Percentiles rank a stretch among this genome's conserved stretches.
Evolutionary conservation across 495 filamentous ascomycete species (phyloP).

Genomic region (Bathelium albidoporum): DNA sequence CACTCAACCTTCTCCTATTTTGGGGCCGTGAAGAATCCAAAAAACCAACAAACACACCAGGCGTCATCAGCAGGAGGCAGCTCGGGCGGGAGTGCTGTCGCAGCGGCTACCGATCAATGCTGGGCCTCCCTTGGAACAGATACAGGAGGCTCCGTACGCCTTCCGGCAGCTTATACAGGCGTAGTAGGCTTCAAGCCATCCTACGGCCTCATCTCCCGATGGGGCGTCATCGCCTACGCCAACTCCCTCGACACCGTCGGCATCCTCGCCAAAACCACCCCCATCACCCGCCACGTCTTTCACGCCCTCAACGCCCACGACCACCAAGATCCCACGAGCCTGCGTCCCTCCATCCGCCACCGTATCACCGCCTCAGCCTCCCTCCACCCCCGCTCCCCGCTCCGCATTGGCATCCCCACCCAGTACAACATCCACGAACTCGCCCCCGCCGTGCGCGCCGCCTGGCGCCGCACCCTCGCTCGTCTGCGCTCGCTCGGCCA

Average conservation of each 20-base stretch:
- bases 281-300: slow-evolving; percentile 45
- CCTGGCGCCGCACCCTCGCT: slow-evolving; percentile 55
- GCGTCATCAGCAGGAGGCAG: slow-evolving; percentile 68
- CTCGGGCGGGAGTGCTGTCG: slow-evolving; percentile 87
- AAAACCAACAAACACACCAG: slow-evolving; percentile 19
- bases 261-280: slow-evolving; percentile 49
- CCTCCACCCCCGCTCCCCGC: not conserved
- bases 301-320: slow-evolving; percentile 53
- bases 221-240: slow-evolving; percentile 89
- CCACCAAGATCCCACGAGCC: slow-evolving; percentile 63
- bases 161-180: slow-evolving; percentile 86
- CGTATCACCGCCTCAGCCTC: slow-evolving; percentile 31
- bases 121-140: slow-evolving; percentile 85
- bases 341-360: slow-evolving; percentile 42
- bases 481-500: slow-evolving; percentile 53
- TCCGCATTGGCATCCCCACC: slow-evolving; percentile 60
- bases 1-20: slow-evolving; percentile 68
- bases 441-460: slow-evolving; percentile 50
- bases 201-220: slow-evolving; percentile 72
- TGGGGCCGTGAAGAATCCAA: slow-evolving; percentile 50
- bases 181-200: slow-evolving; percentile 88
- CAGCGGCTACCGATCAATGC: slow-evolving; percentile 61
- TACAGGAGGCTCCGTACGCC: slow-evolving; percentile 83
- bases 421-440: slow-evolving; percentile 88
- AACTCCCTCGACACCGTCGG: slow-evolving; percentile 95